Evolutionary conservation across 495 filamentous ascomycete genomes (phyloP), one percentile per base, ranked within the genome.

Genomic region (Rhypophila decipiens): DNA sequence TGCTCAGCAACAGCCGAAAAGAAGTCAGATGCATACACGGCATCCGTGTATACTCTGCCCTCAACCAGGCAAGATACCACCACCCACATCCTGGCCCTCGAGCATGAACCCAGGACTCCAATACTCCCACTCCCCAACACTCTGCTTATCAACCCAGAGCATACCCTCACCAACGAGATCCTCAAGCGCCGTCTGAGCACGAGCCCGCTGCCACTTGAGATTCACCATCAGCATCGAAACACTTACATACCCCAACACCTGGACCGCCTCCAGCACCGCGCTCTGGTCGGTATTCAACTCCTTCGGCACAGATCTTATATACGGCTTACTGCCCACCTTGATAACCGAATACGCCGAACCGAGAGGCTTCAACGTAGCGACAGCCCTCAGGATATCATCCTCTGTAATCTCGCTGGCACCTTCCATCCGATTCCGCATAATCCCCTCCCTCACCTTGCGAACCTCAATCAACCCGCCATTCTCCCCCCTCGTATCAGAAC

Each of bases 251-350:
- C 93, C 90, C 13, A 96, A 70, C 18, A 97, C 69, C 64, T 82
- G 79, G 2, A 88, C 89, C 0, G 82, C 88, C 65, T 97, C 94
- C 7, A 99, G 75, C 12, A 96, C 93, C 7, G 82, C 87, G 40
- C 86, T 82, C 69, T 99, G 93, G 61, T 99, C 93, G 12, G 82
- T 90, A 58, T 95, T 96, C 44, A 99, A 77, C 68, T 99, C 94
- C 66, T 96, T 96, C 1, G 93, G 94, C 27, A 97, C 82, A 1
- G 88, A 95, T 17, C 94, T 79, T 41, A 98, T 94, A 68, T 93
- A 94, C 45, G 84, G 76, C 61, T 87, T 87, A 53, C 76, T 77
- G 5, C 94, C 93, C 42, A 98, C 82, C 24, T 68, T 79, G 46
- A 94, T 72, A 43, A 91, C 82, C 9, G 85, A 81, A 69, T 96